These are phyloP conservation scores for Pichia sp. DNA, from an alignment of 1,139 yeast genomes.

Conservation along the genomic window DNA sequence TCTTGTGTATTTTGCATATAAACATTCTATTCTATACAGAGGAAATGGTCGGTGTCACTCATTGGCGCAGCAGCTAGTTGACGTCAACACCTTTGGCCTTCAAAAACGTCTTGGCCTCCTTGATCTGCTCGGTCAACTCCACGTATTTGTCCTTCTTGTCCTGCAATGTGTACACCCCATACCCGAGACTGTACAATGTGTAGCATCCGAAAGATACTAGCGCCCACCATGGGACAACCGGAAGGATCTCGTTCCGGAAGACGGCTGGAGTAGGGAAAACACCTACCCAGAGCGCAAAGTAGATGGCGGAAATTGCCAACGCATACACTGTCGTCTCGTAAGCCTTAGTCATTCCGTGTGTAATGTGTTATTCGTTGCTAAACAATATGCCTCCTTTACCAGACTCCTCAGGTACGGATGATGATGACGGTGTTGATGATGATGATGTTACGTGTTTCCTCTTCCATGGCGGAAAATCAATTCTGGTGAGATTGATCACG, in stretches of 20 bases:
- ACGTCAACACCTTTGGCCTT: constrained; percentile 53
- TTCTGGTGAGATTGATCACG: background rate
- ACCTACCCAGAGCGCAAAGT: constrained; percentile 50
- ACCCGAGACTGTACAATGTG: constrained; percentile 55
- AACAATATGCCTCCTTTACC: no score
- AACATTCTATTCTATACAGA: background rate
- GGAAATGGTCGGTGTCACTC: background rate
- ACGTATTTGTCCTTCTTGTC: constrained; percentile 68
- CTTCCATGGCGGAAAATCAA: background rate
- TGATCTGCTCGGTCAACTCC: constrained; percentile 61
- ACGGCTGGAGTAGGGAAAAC: constrained; percentile 52
- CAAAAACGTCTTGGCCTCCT: constrained; percentile 60
- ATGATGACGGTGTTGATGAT: background rate
- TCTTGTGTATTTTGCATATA: background rate
- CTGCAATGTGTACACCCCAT: constrained; percentile 66
- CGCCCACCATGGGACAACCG: constrained; percentile 69
- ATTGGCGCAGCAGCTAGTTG: constrained; percentile 4
- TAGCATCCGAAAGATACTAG: constrained; percentile 47
- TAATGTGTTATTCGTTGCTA: no score
- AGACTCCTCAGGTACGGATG: no score
- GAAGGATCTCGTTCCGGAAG: constrained; percentile 54
- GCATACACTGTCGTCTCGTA: constrained; percentile 52
- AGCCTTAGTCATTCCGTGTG: constrained; percentile 57
- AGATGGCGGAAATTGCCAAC: constrained; percentile 48
- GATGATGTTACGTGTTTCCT: background rate